These are phyloP conservation scores for Mesembryanthemum crystallinum DNA, from an alignment of 148 eudicot genomes.

Conservation along the genomic window DNA sequence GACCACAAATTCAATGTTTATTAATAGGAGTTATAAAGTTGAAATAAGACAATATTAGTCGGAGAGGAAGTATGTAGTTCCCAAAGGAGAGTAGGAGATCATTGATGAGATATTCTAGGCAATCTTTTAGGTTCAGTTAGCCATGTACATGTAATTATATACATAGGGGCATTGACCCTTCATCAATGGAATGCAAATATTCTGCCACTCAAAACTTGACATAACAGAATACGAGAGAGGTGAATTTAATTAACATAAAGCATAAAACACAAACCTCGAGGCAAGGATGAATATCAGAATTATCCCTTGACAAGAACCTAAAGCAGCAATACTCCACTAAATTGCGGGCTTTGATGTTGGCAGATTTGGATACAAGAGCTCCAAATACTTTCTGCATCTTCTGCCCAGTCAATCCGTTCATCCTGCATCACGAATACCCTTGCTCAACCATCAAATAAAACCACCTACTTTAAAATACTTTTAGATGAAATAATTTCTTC, in stretches of 20 bases:
- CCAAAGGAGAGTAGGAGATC: too few species aligned
- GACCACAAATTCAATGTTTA: too few species aligned
- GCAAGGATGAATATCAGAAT: conserved; percentile 71
- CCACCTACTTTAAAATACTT: conserved; percentile 7
- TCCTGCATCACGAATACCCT: conserved; percentile 48
- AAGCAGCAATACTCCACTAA: conserved; percentile 92
- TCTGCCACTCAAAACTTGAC: neutral
- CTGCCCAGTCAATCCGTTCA: conserved; percentile 84
- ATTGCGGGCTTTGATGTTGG: conserved; percentile 64
- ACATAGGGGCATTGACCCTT: too few species aligned
- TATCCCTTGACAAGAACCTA: conserved; percentile 82
- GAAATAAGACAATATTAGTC: too few species aligned
- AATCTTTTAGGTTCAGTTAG: too few species aligned
- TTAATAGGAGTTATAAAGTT: too few species aligned
- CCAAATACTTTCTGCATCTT: conserved; percentile 81
- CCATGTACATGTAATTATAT: too few species aligned
- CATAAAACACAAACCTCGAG: conserved; percentile 56
- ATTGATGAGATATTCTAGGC: too few species aligned
- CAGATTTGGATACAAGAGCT: conserved; percentile 67
- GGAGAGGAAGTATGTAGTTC: too few species aligned
- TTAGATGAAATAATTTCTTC: neutral
- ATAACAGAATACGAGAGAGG: neutral
- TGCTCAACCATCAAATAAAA: conserved; percentile 12
- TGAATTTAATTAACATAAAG: neutral
- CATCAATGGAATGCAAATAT: neutral